Conservation (phyloP, 2,329 filamentous ascomycete species). For the Lojkania enalia region DNA sequence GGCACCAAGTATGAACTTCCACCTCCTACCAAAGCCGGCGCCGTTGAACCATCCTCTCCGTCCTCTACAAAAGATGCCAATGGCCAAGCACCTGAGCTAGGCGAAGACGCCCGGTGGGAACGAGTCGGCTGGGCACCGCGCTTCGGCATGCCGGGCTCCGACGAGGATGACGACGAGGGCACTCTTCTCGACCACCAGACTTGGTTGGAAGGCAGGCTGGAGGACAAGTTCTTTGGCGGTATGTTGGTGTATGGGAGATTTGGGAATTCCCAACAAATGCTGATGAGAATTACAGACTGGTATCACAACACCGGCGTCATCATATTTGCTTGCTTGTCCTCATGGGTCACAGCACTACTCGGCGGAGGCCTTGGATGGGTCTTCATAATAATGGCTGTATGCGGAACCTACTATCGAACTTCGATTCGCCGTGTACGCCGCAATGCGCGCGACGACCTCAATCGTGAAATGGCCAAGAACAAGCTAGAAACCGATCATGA, state of each 20-base stretch:
- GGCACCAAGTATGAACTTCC: slow-evolving; percentile 76
- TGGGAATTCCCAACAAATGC: too few species aligned
- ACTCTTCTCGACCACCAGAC: slow-evolving; percentile 86
- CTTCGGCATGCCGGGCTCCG: slow-evolving; percentile 63
- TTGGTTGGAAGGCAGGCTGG: slow-evolving; percentile 78
- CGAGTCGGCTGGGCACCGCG: slow-evolving; percentile 85
- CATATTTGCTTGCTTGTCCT: slow-evolving; percentile 84
- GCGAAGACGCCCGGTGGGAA: slow-evolving; percentile 52
- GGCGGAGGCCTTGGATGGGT: slow-evolving; percentile 94
- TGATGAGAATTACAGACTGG: slow-evolving; percentile 79
- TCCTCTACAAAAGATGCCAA: slow-evolving; percentile 53
- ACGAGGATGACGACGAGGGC: slow-evolving; percentile 59
- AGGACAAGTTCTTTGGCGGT: slow-evolving; percentile 86
- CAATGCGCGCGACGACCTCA: slow-evolving; percentile 94
- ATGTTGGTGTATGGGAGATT: too few species aligned
- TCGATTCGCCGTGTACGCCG: slow-evolving; percentile 90
- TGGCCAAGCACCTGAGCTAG: slow-evolving; percentile 58
- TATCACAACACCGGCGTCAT: slow-evolving; percentile 97
- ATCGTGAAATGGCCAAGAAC: slow-evolving; percentile 83
- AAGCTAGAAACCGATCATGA: slow-evolving; percentile 88
- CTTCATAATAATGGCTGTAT: slow-evolving; percentile 87
- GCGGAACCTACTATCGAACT: slow-evolving; percentile 94
- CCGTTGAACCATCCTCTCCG: slow-evolving; percentile 58
- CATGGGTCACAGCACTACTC: slow-evolving; percentile 86
- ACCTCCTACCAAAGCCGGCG: slow-evolving; percentile 70